These are phyloP conservation scores for Petunia secreta DNA, from an alignment of 257 asterid species.

Conservation along the genomic window DNA sequence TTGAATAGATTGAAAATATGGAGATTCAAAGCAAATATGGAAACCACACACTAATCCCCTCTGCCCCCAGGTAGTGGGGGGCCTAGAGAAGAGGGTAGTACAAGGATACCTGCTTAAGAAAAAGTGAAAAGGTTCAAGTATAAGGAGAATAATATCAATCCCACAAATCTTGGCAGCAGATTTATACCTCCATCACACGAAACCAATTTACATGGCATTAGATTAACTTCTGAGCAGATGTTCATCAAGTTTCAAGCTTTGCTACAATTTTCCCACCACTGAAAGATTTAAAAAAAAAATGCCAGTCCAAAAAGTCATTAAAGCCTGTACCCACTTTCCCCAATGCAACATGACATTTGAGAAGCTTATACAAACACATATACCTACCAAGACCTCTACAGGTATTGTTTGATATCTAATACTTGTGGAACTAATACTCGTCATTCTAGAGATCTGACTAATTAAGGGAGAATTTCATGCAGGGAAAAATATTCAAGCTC, in stretches of 20 bases:
- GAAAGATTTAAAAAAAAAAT: neutral
- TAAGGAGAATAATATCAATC: neutral
- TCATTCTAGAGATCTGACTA: neutral
- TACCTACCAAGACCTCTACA: neutral
- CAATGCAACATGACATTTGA: neutral
- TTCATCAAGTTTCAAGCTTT: neutral
- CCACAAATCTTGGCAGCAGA: neutral
- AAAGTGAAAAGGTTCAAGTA: neutral
- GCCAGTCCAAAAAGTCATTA: too few species aligned
- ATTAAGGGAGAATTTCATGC: neutral
- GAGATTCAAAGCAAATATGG: neutral
- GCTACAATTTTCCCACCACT: constrained; percentile 11
- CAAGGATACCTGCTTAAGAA: neutral
- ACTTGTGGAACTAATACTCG: constrained; percentile 11
- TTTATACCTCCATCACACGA: neutral
- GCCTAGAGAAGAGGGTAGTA: neutral
- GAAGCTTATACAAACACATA: neutral
- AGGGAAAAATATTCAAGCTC: neutral
- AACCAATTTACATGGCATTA: neutral
- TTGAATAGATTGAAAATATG: neutral
- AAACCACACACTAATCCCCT: neutral
- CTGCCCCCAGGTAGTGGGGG: neutral
- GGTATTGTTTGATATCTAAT: neutral
- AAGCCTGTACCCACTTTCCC: neutral
- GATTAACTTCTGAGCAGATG: neutral